These are phyloP conservation scores for Ustilago bromivora DNA, from an alignment of 1,284 basidiomycete genomes.

Conservation along the genomic window DNA sequence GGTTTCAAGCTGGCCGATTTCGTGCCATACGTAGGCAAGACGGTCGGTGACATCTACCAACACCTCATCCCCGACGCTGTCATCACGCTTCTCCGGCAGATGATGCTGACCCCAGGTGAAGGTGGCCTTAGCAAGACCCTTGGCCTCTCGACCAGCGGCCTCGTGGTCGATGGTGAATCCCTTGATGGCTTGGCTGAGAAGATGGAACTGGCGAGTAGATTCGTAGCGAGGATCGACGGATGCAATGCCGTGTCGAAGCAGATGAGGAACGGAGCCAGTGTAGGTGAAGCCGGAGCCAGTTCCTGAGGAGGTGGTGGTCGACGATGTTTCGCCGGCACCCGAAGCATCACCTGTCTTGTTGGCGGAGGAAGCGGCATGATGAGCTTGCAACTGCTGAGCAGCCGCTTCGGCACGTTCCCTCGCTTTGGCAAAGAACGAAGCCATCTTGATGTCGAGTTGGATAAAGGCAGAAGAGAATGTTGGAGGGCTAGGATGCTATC, in stretches of 20 bases:
- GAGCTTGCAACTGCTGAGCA: slow-evolving; percentile 57
- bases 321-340: slow-evolving; percentile 5
- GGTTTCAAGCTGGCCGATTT: slow-evolving; percentile 58
- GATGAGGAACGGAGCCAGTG: slow-evolving; percentile 57
- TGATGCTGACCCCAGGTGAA: slow-evolving; percentile 61
- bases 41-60: slow-evolving; percentile 59
- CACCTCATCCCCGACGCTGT: slow-evolving; percentile 56
- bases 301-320: background rate
- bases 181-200: slow-evolving; percentile 59
- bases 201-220: slow-evolving; percentile 55
- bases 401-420: slow-evolving; percentile 60
- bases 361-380: slow-evolving; percentile 32
- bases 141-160: slow-evolving; percentile 54
- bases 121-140: slow-evolving; percentile 54
- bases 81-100: slow-evolving; percentile 52
- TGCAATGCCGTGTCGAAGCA: slow-evolving; percentile 58
- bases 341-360: slow-evolving; percentile 15
- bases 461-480: background rate
- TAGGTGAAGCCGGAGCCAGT: slow-evolving; percentile 49
- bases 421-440: slow-evolving; percentile 61
- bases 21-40: slow-evolving; percentile 58
- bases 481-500: background rate
- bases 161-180: slow-evolving; percentile 61
- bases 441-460: slow-evolving; percentile 34
- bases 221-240: slow-evolving; percentile 63